Percentiles rank a stretch among this genome's conserved stretches.
These are phyloP conservation scores for Cladosporium sp. DNA, from an alignment of 2,329 filamentous ascomycete genomes.

Conservation along the genomic window DNA sequence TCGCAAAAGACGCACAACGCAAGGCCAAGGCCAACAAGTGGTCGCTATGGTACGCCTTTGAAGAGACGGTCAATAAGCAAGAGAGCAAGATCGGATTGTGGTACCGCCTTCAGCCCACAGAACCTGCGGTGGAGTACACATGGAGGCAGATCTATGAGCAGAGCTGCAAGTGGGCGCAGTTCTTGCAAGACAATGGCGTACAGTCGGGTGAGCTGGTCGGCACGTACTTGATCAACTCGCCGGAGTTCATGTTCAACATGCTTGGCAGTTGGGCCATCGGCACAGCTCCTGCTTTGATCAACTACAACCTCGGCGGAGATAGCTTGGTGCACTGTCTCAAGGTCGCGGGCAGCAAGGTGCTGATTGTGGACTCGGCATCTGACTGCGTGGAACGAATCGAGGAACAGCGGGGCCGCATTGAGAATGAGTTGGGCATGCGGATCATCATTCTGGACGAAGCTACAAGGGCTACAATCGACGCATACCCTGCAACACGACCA, in stretches of 20 bases:
- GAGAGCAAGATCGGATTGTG: constrained; percentile 56
- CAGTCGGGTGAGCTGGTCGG: constrained; percentile 31
- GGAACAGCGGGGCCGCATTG: constrained; percentile 44
- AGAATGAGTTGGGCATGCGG: constrained; percentile 55
- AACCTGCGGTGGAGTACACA: constrained; percentile 42
- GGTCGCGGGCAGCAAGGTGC: constrained; percentile 36
- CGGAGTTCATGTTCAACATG: constrained; percentile 32
- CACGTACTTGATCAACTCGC: constrained; percentile 33
- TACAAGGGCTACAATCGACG: constrained; percentile 45
- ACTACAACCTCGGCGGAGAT: constrained; percentile 34
- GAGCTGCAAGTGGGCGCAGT: constrained; percentile 59
- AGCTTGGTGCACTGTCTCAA: constrained; percentile 34
- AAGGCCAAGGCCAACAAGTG: constrained; percentile 49
- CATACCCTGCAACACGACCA: constrained; percentile 48
- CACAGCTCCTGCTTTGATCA: constrained; percentile 32
- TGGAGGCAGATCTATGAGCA: constrained; percentile 54
- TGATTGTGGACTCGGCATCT: constrained; percentile 45
- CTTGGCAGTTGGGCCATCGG: constrained; percentile 31
- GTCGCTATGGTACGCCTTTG: constrained; percentile 65
- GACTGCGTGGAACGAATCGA: constrained; percentile 56
- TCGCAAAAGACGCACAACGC: constrained; percentile 28
- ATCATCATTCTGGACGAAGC: constrained; percentile 51
- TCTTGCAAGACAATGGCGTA: constrained; percentile 46
- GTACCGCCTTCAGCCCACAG: constrained; percentile 54
- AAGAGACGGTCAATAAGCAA: constrained; percentile 37